Evolutionary conservation across 805 yeast species (phyloP).

Genomic region (Kodamaea nitidulidarum): DNA sequence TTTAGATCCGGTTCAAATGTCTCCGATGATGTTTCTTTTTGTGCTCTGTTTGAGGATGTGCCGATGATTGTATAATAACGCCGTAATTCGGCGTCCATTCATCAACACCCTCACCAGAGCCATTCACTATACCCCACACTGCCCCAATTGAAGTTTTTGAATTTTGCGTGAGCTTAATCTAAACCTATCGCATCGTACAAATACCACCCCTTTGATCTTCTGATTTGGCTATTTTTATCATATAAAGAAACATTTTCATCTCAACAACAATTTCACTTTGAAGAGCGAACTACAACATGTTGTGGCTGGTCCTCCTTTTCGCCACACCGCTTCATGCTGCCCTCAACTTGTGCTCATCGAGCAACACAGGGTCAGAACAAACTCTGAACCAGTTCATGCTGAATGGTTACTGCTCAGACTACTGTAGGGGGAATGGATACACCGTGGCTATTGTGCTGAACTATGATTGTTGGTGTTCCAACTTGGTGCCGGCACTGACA

Average conservation of each 20-base stretch:
- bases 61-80: neutral
- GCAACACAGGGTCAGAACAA: conserved; percentile 18
- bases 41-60: neutral
- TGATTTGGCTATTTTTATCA: conserved; percentile 1
- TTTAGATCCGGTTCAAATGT: neutral
- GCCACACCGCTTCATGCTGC: conserved; percentile 5
- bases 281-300: neutral
- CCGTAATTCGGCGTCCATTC: too few relatives aligned
- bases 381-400: conserved; percentile 29
- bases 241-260: neutral
- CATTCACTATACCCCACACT: too few relatives aligned
- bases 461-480: conserved; percentile 60
- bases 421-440: conserved; percentile 40
- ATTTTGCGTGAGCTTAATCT: too few relatives aligned
- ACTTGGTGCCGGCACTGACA: conserved; percentile 44
- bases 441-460: conserved; percentile 52
- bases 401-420: conserved; percentile 49
- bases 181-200: too few relatives aligned
- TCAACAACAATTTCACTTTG: neutral
- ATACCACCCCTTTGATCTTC: neutral
- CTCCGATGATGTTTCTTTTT: conserved; percentile 2
- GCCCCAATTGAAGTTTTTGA: too few relatives aligned
- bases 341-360: conserved; percentile 21
- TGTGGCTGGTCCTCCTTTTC: conserved; percentile 2
- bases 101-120: too few relatives aligned